These are phyloP conservation scores for Tribonema minus DNA, from an alignment of 108 stramenopile genomes.

Conservation along the genomic window DNA sequence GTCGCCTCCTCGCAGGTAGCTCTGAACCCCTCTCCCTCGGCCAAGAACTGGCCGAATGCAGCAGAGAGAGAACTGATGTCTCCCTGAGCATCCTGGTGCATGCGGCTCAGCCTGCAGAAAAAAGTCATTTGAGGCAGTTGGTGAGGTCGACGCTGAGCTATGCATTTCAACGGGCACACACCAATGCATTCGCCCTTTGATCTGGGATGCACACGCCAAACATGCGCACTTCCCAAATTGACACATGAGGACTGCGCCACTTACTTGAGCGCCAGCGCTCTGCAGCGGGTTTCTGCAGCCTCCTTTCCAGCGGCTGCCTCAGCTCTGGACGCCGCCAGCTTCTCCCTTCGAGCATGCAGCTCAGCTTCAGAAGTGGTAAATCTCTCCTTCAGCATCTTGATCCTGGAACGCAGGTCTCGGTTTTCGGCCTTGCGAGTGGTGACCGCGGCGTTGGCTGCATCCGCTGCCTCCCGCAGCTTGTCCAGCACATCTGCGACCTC, in stretches of 20 bases:
- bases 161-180: too few species aligned
- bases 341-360: background rate
- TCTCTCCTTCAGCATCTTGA: background rate
- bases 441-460: background rate
- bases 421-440: background rate
- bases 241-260: too few species aligned
- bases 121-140: too few species aligned
- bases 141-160: too few species aligned
- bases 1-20: background rate
- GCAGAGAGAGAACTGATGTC: too few species aligned
- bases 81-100: too few species aligned
- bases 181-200: too few species aligned
- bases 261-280: background rate
- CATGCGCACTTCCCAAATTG: too few species aligned
- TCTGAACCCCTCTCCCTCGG: background rate
- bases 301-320: background rate
- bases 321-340: background rate
- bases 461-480: background rate
- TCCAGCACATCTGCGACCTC: background rate
- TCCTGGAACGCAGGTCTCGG: background rate
- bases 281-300: background rate
- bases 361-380: background rate
- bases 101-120: too few species aligned
- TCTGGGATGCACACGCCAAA: too few species aligned
- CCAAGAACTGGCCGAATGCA: background rate